Evolutionary conservation across 495 filamentous ascomycete genomes (phyloP).

Genomic region (Tuber indicum): DNA sequence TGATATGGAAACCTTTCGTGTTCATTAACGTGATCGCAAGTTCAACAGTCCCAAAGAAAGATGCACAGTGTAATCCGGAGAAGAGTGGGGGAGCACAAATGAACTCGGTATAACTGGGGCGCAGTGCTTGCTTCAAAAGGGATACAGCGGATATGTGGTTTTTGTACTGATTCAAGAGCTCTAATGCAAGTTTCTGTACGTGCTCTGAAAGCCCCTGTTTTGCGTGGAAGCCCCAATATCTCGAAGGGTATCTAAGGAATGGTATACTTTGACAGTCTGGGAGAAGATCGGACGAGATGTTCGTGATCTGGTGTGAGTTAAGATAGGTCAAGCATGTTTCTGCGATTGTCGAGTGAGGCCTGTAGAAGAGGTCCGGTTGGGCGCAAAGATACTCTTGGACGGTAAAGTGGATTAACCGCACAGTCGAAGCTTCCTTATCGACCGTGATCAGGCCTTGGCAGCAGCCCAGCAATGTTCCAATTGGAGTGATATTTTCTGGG

Average conservation of each 20-base stretch:
- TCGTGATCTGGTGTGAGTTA: neutral
- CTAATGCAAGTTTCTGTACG: neutral
- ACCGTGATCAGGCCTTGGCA: too few species aligned
- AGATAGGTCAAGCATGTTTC: neutral
- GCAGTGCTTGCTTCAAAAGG: neutral
- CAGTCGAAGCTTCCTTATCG: neutral
- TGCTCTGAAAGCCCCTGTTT: neutral
- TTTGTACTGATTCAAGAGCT: neutral
- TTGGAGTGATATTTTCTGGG: too few species aligned
- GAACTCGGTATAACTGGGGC: neutral
- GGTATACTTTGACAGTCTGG: neutral
- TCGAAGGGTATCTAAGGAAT: neutral
- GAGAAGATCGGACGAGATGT: neutral
- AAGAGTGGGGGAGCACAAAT: neutral
- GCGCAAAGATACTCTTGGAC: neutral
- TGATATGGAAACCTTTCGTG: neutral
- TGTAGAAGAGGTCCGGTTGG: neutral
- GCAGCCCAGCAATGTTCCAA: too few species aligned
- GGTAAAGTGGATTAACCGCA: neutral
- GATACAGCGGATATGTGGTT: neutral
- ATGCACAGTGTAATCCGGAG: neutral
- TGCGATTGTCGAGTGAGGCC: neutral
- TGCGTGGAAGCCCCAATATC: neutral
- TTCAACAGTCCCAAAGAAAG: neutral
- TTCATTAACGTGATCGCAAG: neutral